Evolutionary conservation across 352 stramenopile species (phyloP).

Genomic region (Phytophthora meadii): DNA sequence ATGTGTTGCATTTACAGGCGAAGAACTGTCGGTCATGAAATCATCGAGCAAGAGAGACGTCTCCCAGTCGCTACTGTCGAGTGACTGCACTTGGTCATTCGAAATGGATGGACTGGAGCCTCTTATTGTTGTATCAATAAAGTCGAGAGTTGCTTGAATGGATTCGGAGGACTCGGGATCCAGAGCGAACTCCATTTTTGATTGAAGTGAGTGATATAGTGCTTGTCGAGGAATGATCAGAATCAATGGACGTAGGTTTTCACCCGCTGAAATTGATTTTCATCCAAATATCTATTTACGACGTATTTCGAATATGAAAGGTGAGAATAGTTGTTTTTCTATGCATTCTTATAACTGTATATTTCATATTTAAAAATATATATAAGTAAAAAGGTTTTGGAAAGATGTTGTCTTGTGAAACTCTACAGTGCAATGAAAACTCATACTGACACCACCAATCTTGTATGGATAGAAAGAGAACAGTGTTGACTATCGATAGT

Average conservation of each 20-base stretch:
- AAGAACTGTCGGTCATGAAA: conserved; percentile 11
- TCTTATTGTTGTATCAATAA: conserved; percentile 23
- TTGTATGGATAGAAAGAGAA: not conserved
- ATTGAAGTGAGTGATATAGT: not conserved
- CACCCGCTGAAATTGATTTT: not conserved
- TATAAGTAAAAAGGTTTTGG: not conserved
- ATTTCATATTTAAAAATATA: not conserved
- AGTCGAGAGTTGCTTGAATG: conserved; percentile 25
- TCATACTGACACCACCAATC: not conserved
- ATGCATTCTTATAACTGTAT: not conserved
- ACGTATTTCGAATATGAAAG: not conserved
- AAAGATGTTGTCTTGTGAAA: not conserved
- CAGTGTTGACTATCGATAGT: not conserved
- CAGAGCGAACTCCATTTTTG: conserved; percentile 18
- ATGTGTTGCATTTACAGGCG: conserved; percentile 3
- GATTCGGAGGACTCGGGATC: conserved; percentile 24
- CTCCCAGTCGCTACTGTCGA: conserved; percentile 13
- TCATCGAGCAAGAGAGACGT: conserved; percentile 15
- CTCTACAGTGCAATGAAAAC: not conserved
- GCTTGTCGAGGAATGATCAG: conserved; percentile 15
- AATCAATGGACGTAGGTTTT: not conserved
- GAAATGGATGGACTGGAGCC: conserved; percentile 3
- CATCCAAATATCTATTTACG: not conserved
- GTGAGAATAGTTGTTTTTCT: too few species aligned
- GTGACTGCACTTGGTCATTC: not conserved